Base-by-base conservation (phyloP, 164 flowering plant species). In the Stephania cephalantha region DNA sequence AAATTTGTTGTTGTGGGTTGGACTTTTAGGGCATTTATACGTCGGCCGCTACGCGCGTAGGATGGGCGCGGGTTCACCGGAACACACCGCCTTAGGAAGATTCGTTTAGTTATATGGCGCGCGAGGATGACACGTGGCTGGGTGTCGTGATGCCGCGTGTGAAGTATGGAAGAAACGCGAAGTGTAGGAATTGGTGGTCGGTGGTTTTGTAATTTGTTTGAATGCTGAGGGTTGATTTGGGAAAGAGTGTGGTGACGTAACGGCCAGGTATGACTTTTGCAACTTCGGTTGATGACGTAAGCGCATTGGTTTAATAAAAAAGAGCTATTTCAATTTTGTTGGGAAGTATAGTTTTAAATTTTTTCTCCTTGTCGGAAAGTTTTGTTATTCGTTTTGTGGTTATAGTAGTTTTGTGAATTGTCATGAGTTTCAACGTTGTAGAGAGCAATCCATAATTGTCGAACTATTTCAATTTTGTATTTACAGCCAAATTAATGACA, bases 41-140 rank as follows among this genome's bases (percentile, higher is more conserved):
- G 65, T 65, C 65, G 74, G 78, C 71, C 69, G 74, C 75, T 44
- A 65, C 69, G n/a, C 69, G n/a, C 46, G 70, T 73, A 20, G 46
- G 53, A 8, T 42, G 15, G 66, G 20, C 25, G 66, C 66, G 66
- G 66, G n/a, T 61, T 22, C 66, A 61, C 20, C 1, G 17, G 18
- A 61, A 18, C 9, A 18, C 9, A 61, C 66, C 6, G 22, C 25
- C 9, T 61, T 9, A 20, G 42, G 2, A 18, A 61, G 66, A 61
- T 61, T 61, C 66, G 66, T 61, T 20, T 50, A 20, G 20, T 61
- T 61, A 6, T 61, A 61, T 61, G 35, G 74, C 6, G 45, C 74
- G 50, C 12, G n/a, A 6, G 7, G 2, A 1, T 8, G 64, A 48
- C 73, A 52, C 73, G 63, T 71, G 73, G 42, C 31, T 10, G 44